Evolutionary conservation across 148 eudicot genomes (phyloP), one percentile per base, ranked within the genome.

Genomic region (Vaccinium macrocarpon): DNA sequence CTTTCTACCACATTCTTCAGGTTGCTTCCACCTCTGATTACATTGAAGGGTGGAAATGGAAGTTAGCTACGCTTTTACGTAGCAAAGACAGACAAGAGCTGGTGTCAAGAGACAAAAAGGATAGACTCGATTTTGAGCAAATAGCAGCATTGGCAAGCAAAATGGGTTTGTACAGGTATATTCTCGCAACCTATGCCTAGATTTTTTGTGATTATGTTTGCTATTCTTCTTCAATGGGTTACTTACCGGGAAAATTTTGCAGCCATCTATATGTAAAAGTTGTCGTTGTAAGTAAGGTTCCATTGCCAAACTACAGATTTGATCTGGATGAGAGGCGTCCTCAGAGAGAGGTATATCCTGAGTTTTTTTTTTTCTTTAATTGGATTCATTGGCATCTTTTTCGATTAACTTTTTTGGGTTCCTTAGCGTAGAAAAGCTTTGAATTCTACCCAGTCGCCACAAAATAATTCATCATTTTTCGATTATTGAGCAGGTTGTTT

Each of bases 311-410:
- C 87, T 95, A 97, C 90, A 90, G 99, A 82, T 97, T 93, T 91
- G 99, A 97, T 85, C 93, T 97, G 83, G 99, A 97, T 90, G 98
- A 97, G 84, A 97, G 90, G 92, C 98, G 98, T 61, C 99, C 99
- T 10, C 98, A 88, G 84, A 90, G 99, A 85, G 99, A 97, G 99
- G 99, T 95, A 93, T 19, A 49, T 81, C 64, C 82, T 50, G 56
- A 76, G 38, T 61, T 74, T 78, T 75, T 61, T 74, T 78, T 75
- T 77, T 61, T 78, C 51, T 42, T 42, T 42, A 25, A 13, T 80
- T 52, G 59, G 51, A 38, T 71, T 71, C 48, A 66, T 55, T 78
- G 23, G 14, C 9, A 76, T 83, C 46, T 72, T 64, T 48, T 12
- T 7, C 46, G 46, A 42, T 5, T 23, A 11, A 6, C 23, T 46